Evolutionary conservation across 2,329 filamentous ascomycete genomes (phyloP), one percentile per base, ranked within the genome.

Genomic region (Fusarium mundagurra): DNA sequence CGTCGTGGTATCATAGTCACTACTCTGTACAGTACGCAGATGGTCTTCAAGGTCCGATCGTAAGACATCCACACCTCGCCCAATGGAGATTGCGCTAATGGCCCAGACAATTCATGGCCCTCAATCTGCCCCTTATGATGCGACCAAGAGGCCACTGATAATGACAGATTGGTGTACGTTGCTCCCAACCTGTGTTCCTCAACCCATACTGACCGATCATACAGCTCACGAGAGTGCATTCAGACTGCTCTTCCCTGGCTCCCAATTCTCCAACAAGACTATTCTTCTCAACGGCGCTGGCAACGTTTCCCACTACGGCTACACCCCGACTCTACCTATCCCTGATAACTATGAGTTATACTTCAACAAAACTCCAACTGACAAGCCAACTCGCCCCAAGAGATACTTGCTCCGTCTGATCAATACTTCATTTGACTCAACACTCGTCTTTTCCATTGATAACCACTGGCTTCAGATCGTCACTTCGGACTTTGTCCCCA

Each of bases 1-100:
- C 76, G 1, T 76, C 69, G 1, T 77, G 76, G 76, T 77, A 78
- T 27, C 76, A 77, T 4, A 77, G 74, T 1, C 76, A 77, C 33
- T 77, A 78, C 16, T 74, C 72, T 14, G 47, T 77, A 2, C 76
- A 77, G 6, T 78, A 78, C 14, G 76, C 76, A 5, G 76, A 78
- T 54, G 76, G 76, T 0, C 44, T 77, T 6, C 71, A 69, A 11
- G 76, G 74, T 0, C 76, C 76, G 1, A 39, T 77, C 3, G 74
- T 76, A n/a, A 50, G 71, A 0, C 2, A 4, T 2, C 0, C 16
- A 10, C 8, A 5, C 3, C 17, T 10, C 2, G 17, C 4, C 4
- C 3, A 3, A 18, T 9, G 22, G 9, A 17, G 18, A 16, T 22
- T 12, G 0, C 5, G 50, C 51, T 55, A 29, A 55, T 8, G 34